Percentiles rank a stretch among this genome's conserved stretches.
Evolutionary conservation across 768 basidiomycete species (phyloP).

Genomic region (Cyclocybe aegerita): DNA sequence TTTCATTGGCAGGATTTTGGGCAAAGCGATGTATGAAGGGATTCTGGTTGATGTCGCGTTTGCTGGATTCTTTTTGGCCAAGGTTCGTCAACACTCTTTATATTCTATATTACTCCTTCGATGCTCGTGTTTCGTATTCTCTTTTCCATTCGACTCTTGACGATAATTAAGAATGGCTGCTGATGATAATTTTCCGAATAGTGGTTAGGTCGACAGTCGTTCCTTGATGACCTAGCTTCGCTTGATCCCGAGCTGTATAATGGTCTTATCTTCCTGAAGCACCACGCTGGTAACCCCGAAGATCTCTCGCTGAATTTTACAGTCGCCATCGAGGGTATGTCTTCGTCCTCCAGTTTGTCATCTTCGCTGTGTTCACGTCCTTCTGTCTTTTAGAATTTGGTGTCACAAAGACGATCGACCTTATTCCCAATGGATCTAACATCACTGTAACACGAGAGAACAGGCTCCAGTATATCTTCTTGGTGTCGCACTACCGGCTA

Average conservation of each 20-base stretch:
- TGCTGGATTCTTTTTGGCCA: slow-evolving; percentile 92
- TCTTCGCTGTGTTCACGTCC: not conserved
- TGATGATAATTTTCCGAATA: slow-evolving; percentile 21
- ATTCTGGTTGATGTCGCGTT: slow-evolving; percentile 95
- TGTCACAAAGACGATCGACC: slow-evolving; percentile 68
- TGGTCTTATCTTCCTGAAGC: slow-evolving; percentile 90
- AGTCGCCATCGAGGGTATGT: slow-evolving; percentile 78
- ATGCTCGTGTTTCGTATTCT: not conserved
- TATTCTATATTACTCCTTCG: too few relatives aligned
- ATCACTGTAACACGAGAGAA: slow-evolving; percentile 88
- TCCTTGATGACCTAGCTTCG: slow-evolving; percentile 89
- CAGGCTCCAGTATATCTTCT: slow-evolving; percentile 83
- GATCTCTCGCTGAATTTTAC: slow-evolving; percentile 91
- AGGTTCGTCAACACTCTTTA: slow-evolving; percentile 47
- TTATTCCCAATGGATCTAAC: slow-evolving; percentile 80
- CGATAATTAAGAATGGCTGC: not conserved
- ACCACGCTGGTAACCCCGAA: slow-evolving; percentile 84
- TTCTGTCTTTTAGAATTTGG: slow-evolving; percentile 67
- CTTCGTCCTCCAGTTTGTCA: not conserved
- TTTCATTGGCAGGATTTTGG: slow-evolving; percentile 90
- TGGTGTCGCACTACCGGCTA: slow-evolving; percentile 85
- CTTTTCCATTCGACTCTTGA: slow-evolving; percentile 1
- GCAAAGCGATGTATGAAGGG: slow-evolving; percentile 96
- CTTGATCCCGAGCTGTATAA: slow-evolving; percentile 94
- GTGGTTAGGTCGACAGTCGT: slow-evolving; percentile 93